Conservation (phyloP, 2,329 filamentous ascomycete species). For the Berkeleyomyces rouxiae region DNA sequence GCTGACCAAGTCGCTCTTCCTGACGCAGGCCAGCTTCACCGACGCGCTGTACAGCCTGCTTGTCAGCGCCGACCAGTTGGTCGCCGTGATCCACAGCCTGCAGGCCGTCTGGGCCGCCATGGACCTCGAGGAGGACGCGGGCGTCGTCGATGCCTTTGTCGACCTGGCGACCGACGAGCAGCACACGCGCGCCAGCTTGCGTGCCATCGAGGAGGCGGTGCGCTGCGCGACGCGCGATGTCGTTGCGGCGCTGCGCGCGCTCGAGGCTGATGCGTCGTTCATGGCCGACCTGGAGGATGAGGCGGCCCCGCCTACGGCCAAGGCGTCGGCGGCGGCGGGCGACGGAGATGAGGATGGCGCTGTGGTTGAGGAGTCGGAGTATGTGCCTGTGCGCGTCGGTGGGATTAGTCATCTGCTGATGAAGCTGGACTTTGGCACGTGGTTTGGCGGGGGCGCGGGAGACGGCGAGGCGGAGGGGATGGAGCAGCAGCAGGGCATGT, state of each 20-base stretch:
- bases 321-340: conserved; percentile 15
- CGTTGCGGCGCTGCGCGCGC: conserved; percentile 34
- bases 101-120: conserved; percentile 60
- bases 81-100: conserved; percentile 58
- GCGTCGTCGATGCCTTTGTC: conserved; percentile 59
- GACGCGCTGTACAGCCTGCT: conserved; percentile 49
- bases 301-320: conserved; percentile 19
- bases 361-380: conserved; percentile 25
- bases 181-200: conserved; percentile 48
- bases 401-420: conserved; percentile 75
- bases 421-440: conserved; percentile 64
- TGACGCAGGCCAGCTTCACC: conserved; percentile 48
- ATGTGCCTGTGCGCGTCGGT: conserved; percentile 55
- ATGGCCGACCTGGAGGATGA: conserved; percentile 28
- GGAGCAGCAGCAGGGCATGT: conserved; percentile 1
- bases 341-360: conserved; percentile 25
- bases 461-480: conserved; percentile 6
- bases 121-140: conserved; percentile 68
- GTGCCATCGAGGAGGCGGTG: conserved; percentile 44
- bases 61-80: conserved; percentile 63
- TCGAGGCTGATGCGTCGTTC: conserved; percentile 30
- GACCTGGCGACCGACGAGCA: conserved; percentile 57
- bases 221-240: conserved; percentile 52
- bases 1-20: conserved; percentile 48
- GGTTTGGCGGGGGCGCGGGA: conserved; percentile 27